phyloP scores from a whole-genome alignment of 331 rosid genomes.

The Erythrophleum ivorense region DNA sequence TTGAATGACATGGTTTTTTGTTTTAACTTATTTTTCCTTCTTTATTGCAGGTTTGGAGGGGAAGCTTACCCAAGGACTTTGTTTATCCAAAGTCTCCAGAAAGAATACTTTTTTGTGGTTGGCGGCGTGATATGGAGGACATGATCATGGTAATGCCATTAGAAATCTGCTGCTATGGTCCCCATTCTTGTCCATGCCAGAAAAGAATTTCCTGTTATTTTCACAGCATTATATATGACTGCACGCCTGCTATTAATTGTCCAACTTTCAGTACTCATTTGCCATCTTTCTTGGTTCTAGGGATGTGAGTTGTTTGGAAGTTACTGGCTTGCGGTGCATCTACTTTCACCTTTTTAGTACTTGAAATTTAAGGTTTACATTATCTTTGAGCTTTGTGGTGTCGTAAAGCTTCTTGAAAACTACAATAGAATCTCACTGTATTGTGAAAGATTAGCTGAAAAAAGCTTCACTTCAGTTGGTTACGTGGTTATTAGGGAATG shows the following conservation, averaged over 20 bases:
- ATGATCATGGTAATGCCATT: constrained; percentile 82
- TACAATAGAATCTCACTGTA: background rate
- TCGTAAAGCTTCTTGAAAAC: constrained; percentile 2
- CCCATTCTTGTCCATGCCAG: constrained; percentile 32
- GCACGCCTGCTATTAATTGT: constrained; percentile 30
- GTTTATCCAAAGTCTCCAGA: constrained; percentile 74
- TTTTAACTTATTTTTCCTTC: constrained; percentile 43
- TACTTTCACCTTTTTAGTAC: background rate
- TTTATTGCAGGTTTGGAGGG: constrained; percentile 89
- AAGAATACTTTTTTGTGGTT: constrained; percentile 88
- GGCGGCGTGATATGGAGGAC: constrained; percentile 98
- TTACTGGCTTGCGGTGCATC: constrained; percentile 7
- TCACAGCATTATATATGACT: constrained; percentile 28
- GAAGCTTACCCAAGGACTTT: constrained; percentile 84
- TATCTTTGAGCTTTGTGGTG: background rate
- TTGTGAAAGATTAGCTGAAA: background rate
- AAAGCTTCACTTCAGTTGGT: too few species aligned
- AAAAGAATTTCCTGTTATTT: constrained; percentile 13
- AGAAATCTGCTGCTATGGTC: constrained; percentile 47
- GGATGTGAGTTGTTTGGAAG: background rate
- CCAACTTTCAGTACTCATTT: background rate
- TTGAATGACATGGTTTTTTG: constrained; percentile 65
- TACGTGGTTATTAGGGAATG: background rate
- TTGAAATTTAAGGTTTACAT: background rate
- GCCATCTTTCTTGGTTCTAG: constrained; percentile 6